A percentile compares a stretch with the other conserved stretches of the same genome.
Conservation (phyloP, 257 asterid species). For the Solanum neorickii region DNA sequence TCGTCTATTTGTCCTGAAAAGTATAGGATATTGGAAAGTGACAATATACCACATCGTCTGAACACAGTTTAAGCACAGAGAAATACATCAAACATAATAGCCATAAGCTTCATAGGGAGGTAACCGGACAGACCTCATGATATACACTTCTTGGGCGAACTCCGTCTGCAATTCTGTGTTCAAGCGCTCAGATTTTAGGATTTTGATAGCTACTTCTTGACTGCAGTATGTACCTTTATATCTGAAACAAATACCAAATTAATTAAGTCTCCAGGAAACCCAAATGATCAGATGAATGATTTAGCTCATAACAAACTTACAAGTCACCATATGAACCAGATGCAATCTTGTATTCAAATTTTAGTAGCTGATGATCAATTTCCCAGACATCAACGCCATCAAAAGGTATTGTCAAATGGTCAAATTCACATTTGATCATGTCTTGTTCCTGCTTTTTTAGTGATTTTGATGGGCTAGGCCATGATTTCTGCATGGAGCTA, state of each 20-base stretch:
- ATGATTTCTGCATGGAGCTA: slow-evolving; percentile 16
- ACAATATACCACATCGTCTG: neutral
- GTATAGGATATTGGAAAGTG: neutral
- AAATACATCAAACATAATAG: neutral
- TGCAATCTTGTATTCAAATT: slow-evolving; percentile 29
- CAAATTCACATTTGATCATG: slow-evolving; percentile 24
- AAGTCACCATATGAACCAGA: slow-evolving; percentile 44
- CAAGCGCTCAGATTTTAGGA: slow-evolving; percentile 83
- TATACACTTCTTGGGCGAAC: slow-evolving; percentile 94
- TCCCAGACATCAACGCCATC: slow-evolving; percentile 50
- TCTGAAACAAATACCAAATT: slow-evolving; percentile 23
- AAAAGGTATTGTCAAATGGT: slow-evolving; percentile 31
- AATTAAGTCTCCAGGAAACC: neutral
- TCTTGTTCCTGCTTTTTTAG: slow-evolving; percentile 7
- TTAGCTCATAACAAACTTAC: slow-evolving; percentile 15
- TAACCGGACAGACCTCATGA: slow-evolving; percentile 64
- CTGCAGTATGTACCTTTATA: slow-evolving; percentile 77
- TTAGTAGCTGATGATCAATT: slow-evolving; percentile 28
- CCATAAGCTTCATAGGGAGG: neutral
- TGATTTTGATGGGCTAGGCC: slow-evolving; percentile 6
- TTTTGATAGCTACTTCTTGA: slow-evolving; percentile 94
- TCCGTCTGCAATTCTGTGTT: slow-evolving; percentile 80
- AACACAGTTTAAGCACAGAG: neutral
- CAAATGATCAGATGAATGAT: neutral
- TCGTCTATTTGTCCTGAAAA: neutral